Evolutionary conservation across 2,329 filamentous ascomycete genomes (phyloP).

Genomic region (Trichoderma brevicompactum): DNA sequence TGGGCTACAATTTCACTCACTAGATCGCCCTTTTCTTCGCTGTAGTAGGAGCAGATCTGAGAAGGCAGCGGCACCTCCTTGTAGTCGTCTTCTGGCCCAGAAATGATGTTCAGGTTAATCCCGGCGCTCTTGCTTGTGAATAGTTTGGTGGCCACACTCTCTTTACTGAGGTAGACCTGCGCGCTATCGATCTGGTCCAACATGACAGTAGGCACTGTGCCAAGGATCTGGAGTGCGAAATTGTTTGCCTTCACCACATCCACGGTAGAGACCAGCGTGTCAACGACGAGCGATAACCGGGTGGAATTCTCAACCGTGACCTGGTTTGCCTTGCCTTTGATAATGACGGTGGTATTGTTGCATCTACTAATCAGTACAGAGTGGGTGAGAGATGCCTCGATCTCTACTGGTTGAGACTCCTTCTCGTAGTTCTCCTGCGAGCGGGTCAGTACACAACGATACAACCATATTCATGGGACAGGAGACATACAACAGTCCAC

Average conservation of each 20-base stretch:
- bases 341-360: conserved; percentile 85
- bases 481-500: conserved; percentile 75
- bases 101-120: conserved; percentile 84
- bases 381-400: conserved; percentile 81
- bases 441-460: conserved; percentile 19
- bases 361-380: conserved; percentile 92
- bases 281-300: conserved; percentile 82
- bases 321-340: conserved; percentile 95
- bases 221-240: conserved; percentile 91
- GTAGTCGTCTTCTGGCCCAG: conserved; percentile 75
- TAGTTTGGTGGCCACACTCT: conserved; percentile 77
- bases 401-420: conserved; percentile 71
- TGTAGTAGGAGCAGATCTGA: conserved; percentile 80
- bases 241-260: conserved; percentile 95
- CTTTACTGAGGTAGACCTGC: conserved; percentile 81
- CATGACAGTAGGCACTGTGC: conserved; percentile 82
- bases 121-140: conserved; percentile 87
- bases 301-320: conserved; percentile 91
- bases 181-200: conserved; percentile 94
- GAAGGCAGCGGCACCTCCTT: conserved; percentile 86
- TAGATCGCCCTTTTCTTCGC: conserved; percentile 71
- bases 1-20: conserved; percentile 96
- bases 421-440: conserved; percentile 87
- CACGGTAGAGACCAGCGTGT: conserved; percentile 85
- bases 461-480: neutral